Base-by-base conservation (phyloP, 495 filamentous ascomycete species). In the Penicillium paxilli region DNA sequence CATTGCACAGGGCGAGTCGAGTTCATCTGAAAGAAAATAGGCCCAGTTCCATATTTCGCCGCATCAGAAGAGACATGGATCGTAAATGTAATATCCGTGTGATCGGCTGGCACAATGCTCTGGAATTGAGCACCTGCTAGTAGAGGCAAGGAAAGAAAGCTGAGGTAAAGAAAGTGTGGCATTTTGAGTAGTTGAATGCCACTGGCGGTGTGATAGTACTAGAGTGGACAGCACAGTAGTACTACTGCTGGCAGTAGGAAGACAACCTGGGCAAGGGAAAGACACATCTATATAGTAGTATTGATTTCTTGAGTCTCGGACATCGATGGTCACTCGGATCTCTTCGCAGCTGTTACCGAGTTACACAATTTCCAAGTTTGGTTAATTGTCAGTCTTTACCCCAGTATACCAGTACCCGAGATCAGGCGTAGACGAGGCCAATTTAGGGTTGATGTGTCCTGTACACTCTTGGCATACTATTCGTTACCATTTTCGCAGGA, bases 1-100 rank as follows among this genome's bases (percentile, higher is more conserved):
- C 88, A 91, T 63, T 78, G 66, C 57, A 82, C 75, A 0, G 70
- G 69, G 4, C 74, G 69, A 0, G 87, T 85, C 2, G 86, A 84
- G 25, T 68, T 72, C 41, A 91, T 78, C 55, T 88, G 87, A 51
- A 91, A 75, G 64, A 83, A 88, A 42, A 90, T 78, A 7, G 71
- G 65, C 0, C 70, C 72, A 1, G 57, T 52, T 16, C 55, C 51
- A 2, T 64, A 62, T 9, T 49, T 56, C 5, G 58, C 63, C 6
- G 72, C 74, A 35, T 45, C 20, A 2, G 62, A 24, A 6, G 71
- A 69, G 16, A 74, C 55, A 38, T 66, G 65, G 45, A 77, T 56
- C 26, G 64, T 68, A 52, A 66, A 77, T 26, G 61, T 65, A 14
- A 74, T 51, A 5, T 62, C 63, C 25, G 51, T 55, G 3, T 68